Evolutionary conservation across 2,329 filamentous ascomycete species (phyloP).

Genomic region (Botrytis aclada): DNA sequence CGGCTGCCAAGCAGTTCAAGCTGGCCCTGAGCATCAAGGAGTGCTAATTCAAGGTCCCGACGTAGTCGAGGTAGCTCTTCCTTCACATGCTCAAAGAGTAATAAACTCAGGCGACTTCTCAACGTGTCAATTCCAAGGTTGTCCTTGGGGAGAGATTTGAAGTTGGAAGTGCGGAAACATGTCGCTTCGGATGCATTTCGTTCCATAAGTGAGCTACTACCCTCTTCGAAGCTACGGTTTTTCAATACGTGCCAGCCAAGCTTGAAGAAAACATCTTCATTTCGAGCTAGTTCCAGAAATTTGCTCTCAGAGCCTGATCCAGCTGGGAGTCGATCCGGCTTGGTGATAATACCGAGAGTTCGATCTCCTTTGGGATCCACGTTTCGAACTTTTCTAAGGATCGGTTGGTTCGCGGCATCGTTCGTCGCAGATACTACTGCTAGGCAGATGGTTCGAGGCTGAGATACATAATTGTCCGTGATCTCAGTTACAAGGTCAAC

Average conservation of each 20-base stretch:
- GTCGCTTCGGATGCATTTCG: conserved; percentile 1
- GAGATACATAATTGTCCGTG: neutral
- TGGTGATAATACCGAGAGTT: conserved; percentile 46
- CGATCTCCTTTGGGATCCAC: conserved; percentile 12
- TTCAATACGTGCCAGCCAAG: conserved; percentile 53
- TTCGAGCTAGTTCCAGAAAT: conserved; percentile 44
- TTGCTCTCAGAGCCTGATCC: conserved; percentile 41
- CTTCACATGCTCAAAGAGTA: conserved; percentile 16
- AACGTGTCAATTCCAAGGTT: neutral
- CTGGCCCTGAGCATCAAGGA: conserved; percentile 1
- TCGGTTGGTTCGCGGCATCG: conserved; percentile 9
- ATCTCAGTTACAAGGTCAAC: neutral
- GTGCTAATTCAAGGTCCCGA: conserved; percentile 31
- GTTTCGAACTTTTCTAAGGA: neutral
- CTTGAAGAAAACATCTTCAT: conserved; percentile 45
- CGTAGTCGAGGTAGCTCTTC: conserved; percentile 23
- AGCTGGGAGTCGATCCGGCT: conserved; percentile 48
- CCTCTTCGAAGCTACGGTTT: conserved; percentile 41
- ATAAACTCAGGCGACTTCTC: neutral
- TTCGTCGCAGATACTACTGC: conserved; percentile 14
- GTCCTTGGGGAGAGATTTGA: neutral
- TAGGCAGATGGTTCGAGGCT: conserved; percentile 6
- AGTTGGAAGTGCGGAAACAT: neutral
- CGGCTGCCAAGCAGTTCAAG: conserved; percentile 14
- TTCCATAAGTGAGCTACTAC: neutral